These are phyloP conservation scores for Inga laurina DNA, from an alignment of 306 rosid genomes.

Conservation along the genomic window DNA sequence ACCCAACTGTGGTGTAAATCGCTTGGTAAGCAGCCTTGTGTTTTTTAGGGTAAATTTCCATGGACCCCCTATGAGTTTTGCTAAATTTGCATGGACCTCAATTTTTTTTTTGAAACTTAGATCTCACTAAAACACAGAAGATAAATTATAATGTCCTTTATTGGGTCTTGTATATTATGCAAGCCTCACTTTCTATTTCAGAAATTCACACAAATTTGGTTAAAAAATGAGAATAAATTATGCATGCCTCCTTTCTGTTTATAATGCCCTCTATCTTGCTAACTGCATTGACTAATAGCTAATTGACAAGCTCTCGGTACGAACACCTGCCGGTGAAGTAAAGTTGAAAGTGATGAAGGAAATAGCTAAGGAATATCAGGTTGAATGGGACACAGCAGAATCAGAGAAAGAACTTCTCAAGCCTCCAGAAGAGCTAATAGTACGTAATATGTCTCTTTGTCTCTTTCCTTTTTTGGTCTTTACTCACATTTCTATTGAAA, in stretches of 20 bases:
- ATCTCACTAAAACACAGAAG: background rate
- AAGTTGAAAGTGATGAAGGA: slow-evolving; percentile 89
- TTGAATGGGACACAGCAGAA: slow-evolving; percentile 89
- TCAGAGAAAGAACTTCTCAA: slow-evolving; percentile 86
- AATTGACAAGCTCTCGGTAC: slow-evolving; percentile 95
- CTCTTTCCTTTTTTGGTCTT: slow-evolving; percentile 12
- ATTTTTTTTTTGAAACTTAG: background rate
- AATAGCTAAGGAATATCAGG: slow-evolving; percentile 83
- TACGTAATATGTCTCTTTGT: slow-evolving; percentile 38
- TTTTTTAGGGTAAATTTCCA: background rate
- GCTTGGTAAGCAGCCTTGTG: slow-evolving; percentile 52
- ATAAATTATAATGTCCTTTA: background rate
- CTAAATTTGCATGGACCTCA: background rate
- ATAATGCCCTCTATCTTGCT: background rate
- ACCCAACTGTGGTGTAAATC: slow-evolving; percentile 90
- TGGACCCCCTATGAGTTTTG: background rate
- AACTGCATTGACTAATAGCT: slow-evolving; percentile 49
- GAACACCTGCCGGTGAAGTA: slow-evolving; percentile 73
- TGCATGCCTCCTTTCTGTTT: background rate
- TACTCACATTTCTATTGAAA: background rate
- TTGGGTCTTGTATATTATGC: background rate
- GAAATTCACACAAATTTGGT: background rate
- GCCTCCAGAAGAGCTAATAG: slow-evolving; percentile 83
- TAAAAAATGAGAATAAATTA: background rate
- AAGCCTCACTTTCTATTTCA: background rate